Evolutionary conservation across 306 rosid genomes (phyloP).

Genomic region (Citrullus mucosospermus): DNA sequence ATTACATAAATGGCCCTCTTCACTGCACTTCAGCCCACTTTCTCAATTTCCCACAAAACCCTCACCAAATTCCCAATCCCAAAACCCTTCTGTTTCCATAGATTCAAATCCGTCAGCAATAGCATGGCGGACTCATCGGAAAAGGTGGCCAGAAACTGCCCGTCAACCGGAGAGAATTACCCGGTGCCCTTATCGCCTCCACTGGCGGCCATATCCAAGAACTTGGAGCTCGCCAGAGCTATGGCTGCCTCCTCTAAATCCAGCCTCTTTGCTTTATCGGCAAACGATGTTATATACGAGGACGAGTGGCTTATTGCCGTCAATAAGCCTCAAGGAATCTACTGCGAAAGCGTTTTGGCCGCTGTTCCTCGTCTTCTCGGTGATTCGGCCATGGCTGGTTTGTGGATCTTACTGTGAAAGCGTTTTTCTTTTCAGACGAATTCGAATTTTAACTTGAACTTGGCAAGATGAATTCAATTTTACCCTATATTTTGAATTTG

Average conservation of each 20-base stretch:
- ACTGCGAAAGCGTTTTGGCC: conserved; percentile 61
- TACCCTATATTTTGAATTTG: not conserved
- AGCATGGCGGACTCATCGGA: conserved; percentile 21
- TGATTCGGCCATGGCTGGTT: conserved; percentile 17
- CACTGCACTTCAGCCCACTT: not conserved
- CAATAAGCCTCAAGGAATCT: conserved; percentile 69
- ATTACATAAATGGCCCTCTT: not conserved
- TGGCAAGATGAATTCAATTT: not conserved
- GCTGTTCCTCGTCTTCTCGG: conserved; percentile 29
- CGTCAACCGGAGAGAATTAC: conserved; percentile 17
- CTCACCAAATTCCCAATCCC: conserved; percentile 8
- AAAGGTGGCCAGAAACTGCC: conserved; percentile 24
- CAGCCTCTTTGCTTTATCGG: conserved; percentile 30
- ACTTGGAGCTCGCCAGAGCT: conserved; percentile 61
- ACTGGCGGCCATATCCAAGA: conserved; percentile 53
- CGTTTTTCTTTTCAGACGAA: not conserved
- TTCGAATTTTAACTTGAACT: not conserved
- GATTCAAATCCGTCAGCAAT: conserved; percentile 11
- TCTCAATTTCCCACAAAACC: conserved; percentile 8
- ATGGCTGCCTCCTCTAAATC: conserved; percentile 61
- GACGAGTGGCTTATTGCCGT: conserved; percentile 62
- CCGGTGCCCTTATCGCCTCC: conserved; percentile 70
- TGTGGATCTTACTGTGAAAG: not conserved
- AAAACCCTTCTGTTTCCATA: not conserved
- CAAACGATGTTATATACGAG: conserved; percentile 35